phyloP scores from a whole-genome alignment of 768 basidiomycete genomes.

The Boletus sp. region DNA sequence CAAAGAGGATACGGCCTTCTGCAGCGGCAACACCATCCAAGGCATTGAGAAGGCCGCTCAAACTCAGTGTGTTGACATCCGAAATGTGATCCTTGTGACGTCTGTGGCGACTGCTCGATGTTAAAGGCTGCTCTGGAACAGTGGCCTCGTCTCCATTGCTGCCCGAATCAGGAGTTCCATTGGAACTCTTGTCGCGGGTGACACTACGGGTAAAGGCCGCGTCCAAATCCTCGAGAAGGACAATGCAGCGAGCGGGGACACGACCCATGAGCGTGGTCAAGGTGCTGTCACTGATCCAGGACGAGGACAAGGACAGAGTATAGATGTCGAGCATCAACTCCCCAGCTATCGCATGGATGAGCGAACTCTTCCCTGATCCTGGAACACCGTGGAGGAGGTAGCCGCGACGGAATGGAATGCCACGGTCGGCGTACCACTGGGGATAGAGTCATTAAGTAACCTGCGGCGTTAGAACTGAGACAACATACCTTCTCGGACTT shows the following conservation, averaged over 20 bases:
- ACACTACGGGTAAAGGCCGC: constrained; percentile 82
- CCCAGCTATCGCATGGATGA: constrained; percentile 86
- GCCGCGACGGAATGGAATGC: constrained; percentile 87
- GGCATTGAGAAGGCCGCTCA: constrained; percentile 81
- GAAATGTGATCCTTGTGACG: constrained; percentile 57
- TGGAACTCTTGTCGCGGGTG: constrained; percentile 55
- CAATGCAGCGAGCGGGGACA: constrained; percentile 80
- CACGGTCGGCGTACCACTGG: constrained; percentile 91
- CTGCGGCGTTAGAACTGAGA: not conserved
- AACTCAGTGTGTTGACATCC: constrained; percentile 75
- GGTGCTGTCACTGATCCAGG: constrained; percentile 86
- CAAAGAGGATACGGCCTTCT: constrained; percentile 85
- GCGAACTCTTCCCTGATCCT: constrained; percentile 81
- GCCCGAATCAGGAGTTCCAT: constrained; percentile 40
- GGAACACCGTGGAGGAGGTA: constrained; percentile 83
- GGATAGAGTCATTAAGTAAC: not conserved
- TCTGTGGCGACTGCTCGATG: constrained; percentile 40
- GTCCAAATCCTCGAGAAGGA: constrained; percentile 88
- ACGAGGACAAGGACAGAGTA: constrained; percentile 80
- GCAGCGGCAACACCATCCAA: constrained; percentile 84
- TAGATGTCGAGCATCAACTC: constrained; percentile 90
- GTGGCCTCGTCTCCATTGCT: constrained; percentile 34
- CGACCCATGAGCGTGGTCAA: constrained; percentile 83
- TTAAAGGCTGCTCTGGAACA: constrained; percentile 27
- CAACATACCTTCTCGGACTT: constrained; percentile 68